Conservation (phyloP, 805 yeast species). For the Lipomyces lipofer region DNA sequence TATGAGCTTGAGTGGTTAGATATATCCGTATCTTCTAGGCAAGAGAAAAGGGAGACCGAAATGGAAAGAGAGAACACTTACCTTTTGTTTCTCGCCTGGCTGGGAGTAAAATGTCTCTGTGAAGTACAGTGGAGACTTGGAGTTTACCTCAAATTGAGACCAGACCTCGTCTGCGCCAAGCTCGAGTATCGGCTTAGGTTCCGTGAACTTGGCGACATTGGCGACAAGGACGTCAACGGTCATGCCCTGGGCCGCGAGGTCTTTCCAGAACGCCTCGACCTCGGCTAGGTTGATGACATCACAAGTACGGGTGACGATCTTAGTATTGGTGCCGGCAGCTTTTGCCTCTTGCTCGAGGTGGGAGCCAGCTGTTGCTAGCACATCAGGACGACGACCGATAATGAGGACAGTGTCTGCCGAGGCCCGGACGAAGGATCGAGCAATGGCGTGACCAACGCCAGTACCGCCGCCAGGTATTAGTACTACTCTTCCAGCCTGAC, state of each 20-base stretch:
- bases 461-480: neutral
- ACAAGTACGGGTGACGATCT: neutral
- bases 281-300: neutral
- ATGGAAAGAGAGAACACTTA: neutral
- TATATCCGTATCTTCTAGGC: neutral
- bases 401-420: constrained; percentile 1
- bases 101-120: neutral
- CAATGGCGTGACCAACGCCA: constrained; percentile 3
- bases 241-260: neutral
- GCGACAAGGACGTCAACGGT: neutral
- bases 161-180: constrained; percentile 3
- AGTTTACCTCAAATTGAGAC: constrained; percentile 1
- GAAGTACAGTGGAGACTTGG: constrained; percentile 1
- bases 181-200: constrained; percentile 4
- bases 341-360: constrained; percentile 1
- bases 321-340: neutral
- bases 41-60: neutral
- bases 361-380: constrained; percentile 4
- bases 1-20: neutral
- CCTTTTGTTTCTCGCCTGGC: neutral
- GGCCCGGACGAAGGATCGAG: constrained; percentile 1
- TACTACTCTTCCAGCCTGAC: neutral
- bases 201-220: neutral
- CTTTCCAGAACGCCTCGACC: neutral
- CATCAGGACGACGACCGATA: constrained; percentile 1